Conservation (phyloP, 2,329 filamentous ascomycete species). For the Plectosphaerella sp. region DNA sequence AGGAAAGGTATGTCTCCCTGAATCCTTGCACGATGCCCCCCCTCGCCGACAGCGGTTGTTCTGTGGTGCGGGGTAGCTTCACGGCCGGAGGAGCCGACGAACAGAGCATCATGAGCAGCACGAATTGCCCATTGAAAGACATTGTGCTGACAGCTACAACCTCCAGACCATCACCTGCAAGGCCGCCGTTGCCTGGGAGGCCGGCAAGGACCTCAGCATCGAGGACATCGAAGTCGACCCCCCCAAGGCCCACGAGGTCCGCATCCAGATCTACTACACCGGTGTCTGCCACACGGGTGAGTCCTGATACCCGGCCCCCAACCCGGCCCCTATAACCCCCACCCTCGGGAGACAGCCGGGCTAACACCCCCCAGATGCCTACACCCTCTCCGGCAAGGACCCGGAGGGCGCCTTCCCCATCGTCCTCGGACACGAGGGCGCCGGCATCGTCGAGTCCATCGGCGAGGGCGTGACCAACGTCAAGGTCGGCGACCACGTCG, state of each 20-base stretch:
- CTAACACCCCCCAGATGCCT: slow-evolving; percentile 60
- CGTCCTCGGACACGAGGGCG: slow-evolving; percentile 85
- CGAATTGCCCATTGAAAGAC: background rate
- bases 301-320: slow-evolving; percentile 15
- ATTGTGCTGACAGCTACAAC: slow-evolving; percentile 5
- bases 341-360: slow-evolving; percentile 13
- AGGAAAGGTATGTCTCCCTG: slow-evolving; percentile 10
- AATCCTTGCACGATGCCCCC: background rate
- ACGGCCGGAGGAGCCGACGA: background rate
- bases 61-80: slow-evolving; percentile 10
- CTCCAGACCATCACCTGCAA: slow-evolving; percentile 87
- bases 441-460: slow-evolving; percentile 87
- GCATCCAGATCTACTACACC: slow-evolving; percentile 95
- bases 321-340: slow-evolving; percentile 9
- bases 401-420: slow-evolving; percentile 92
- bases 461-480: slow-evolving; percentile 94
- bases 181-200: slow-evolving; percentile 97
- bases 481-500: slow-evolving; percentile 87
- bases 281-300: slow-evolving; percentile 97
- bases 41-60: background rate
- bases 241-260: slow-evolving; percentile 88
- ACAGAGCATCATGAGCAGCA: background rate
- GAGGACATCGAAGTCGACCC: slow-evolving; percentile 91
- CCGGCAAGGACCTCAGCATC: slow-evolving; percentile 80
- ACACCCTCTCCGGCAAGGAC: slow-evolving; percentile 93